Evolutionary conservation across 1,284 basidiomycete genomes (phyloP).

Genomic region (Tranzscheliella williamsii): DNA sequence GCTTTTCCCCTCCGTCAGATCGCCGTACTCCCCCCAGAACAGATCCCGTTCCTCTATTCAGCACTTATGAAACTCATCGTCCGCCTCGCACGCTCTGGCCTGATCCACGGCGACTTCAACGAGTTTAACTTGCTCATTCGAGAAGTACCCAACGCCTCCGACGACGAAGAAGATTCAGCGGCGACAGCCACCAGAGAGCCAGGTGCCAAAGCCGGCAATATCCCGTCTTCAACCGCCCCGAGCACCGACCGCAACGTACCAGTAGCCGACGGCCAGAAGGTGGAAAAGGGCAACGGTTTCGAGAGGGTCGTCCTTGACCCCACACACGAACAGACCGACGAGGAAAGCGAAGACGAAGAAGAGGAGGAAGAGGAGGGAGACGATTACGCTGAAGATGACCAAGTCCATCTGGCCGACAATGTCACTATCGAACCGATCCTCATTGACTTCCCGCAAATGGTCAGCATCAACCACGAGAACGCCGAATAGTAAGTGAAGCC

Average conservation of each 20-base stretch:
- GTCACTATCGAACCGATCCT: constrained; percentile 77
- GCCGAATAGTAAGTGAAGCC: constrained; percentile 79
- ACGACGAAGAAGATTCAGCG: constrained; percentile 7
- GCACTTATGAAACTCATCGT: constrained; percentile 93
- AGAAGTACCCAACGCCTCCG: constrained; percentile 52
- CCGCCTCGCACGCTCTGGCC: constrained; percentile 84
- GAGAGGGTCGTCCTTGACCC: constrained; percentile 33
- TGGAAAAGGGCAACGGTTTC: constrained; percentile 53
- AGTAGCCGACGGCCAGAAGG: constrained; percentile 14
- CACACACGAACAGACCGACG: constrained; percentile 1
- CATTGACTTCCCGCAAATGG: constrained; percentile 99
- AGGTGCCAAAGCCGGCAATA: constrained; percentile 1
- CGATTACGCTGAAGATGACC: constrained; percentile 69
- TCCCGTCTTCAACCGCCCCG: neutral
- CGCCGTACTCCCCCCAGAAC: constrained; percentile 73
- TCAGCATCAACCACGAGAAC: constrained; percentile 93
- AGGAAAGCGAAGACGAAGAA: constrained; percentile 20
- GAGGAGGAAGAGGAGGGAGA: constrained; percentile 25
- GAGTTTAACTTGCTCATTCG: constrained; percentile 98
- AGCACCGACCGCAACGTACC: neutral
- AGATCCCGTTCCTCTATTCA: constrained; percentile 82
- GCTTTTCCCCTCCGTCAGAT: constrained; percentile 97
- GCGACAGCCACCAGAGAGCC: constrained; percentile 3
- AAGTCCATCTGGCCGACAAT: constrained; percentile 78
- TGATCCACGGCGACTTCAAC: constrained; percentile 99